Evolutionary conservation across 2,329 filamentous ascomycete genomes (phyloP).

Genomic region (Hypomyces perniciosus): DNA sequence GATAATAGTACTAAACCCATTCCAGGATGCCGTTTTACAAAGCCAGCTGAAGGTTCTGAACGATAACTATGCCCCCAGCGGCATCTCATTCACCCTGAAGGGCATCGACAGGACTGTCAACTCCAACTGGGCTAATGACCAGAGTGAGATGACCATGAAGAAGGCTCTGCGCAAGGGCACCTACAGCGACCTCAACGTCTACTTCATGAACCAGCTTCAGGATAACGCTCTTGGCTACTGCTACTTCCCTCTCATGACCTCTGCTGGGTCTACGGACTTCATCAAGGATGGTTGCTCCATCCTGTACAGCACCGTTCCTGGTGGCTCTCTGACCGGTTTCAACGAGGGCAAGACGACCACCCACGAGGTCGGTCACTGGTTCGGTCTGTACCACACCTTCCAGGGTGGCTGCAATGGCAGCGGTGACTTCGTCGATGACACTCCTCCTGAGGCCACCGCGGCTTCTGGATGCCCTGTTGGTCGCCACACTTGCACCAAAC

Average conservation of each 20-base stretch:
- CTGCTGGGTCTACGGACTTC: constrained; percentile 27
- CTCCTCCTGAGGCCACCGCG: constrained; percentile 30
- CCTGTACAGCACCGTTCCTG: constrained; percentile 31
- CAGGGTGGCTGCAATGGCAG: constrained; percentile 31
- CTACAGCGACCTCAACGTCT: constrained; percentile 40
- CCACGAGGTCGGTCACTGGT: constrained; percentile 45
- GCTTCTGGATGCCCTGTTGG: constrained; percentile 31
- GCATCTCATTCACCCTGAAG: constrained; percentile 37
- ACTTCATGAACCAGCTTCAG: constrained; percentile 34
- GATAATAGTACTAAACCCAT: neutral
- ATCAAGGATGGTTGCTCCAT: constrained; percentile 36
- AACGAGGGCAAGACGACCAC: constrained; percentile 27
- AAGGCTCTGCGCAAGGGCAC: constrained; percentile 36
- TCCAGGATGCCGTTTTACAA: neutral
- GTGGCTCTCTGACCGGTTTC: constrained; percentile 30
- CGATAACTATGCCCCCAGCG: constrained; percentile 33
- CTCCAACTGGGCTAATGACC: constrained; percentile 34
- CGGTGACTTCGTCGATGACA: constrained; percentile 37
- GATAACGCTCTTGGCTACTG: constrained; percentile 38
- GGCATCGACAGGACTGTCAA: constrained; percentile 39
- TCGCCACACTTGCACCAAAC: constrained; percentile 29
- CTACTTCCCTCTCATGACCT: constrained; percentile 37
- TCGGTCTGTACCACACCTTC: constrained; percentile 44
- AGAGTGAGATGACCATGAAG: constrained; percentile 33
- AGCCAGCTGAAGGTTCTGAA: constrained; percentile 32